Base-by-base conservation (phyloP, 805 yeast species). In the Candida nanaspora region DNA sequence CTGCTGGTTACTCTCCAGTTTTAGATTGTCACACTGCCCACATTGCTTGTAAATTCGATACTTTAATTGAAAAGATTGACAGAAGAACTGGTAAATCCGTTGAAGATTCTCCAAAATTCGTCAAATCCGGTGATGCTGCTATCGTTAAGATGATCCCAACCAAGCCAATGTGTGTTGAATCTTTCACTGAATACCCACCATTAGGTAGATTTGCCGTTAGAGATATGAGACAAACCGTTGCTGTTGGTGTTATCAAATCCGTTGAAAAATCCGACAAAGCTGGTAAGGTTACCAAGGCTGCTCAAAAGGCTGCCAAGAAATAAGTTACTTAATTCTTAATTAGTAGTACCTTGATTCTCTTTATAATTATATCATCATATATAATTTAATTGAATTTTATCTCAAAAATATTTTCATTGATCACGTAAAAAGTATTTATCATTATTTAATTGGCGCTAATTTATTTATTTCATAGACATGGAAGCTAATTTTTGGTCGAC, bases 141-240 rank as follows among this genome's bases (percentile, higher is more conserved):
- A 82, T 87, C 65, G 96, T 93, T 55, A 82, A 80, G 65, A 77
- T 89, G 74, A 80, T 87, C 60, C 84, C 91, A 58, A 68, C 85
- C 61, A 88, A 85, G 78, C 89, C 95, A 62, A 78, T 91, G 76
- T 89, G 96, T 72, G 95, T 89, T 56, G 96, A 91, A 74, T 78
- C 91, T 58, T 91, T 80, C 82, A 73, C 80, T 65, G 93, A 87
- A 66, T 88, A 91, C 82, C 96, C 91, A 69, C 96, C 94, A 74
- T 73, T 91, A 70, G 93, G 96, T 74, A 88, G 98, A 82, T 77
- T 91, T 74, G 91, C 91, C 69, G 96, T 88, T 80, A 89, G 97
- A 85, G 97, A 88, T 77, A 88, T 88, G 97, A 86, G 97, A 85
- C 96, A 88, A 78, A 89, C 97, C 62, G 97, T 89, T 64, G 97